Base-by-base conservation (phyloP, 2,329 filamentous ascomycete genomes). In the Bipolaris bicolor region DNA sequence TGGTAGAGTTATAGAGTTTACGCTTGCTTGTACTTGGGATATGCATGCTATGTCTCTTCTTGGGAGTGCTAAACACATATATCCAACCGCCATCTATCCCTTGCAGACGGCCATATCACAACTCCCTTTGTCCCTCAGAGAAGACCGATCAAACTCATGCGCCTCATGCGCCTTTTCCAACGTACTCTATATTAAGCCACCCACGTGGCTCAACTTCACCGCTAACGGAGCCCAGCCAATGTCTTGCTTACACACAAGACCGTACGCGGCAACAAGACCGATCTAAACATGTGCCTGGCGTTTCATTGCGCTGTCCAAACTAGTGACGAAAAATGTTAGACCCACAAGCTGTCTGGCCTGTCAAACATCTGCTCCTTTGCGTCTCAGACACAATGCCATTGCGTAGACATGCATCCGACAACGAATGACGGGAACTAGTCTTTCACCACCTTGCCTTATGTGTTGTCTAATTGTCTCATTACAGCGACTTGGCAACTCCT, bases 171-270 rank as follows among this genome's bases (percentile, higher is more conserved):
- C 26, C 45, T 48, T 33, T 36, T 26, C 33, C 16, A 7, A 37
- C 1, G 13, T 24, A 36, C 20, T 36, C 31, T 20, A 26, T 9
- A 24, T 20, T 20, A 48, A 48, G 1, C 36, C 26, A 26, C 36
- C 53, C n/a, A 52, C 48, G 40, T 56, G 34, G 48, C 53, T 47
- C 20, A 41, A 18, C 22, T 26, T 56, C 41, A 52, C 53, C 54
- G 54, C 54, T 22, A 34, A 16, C 13, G 29, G n/a, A 7, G 13
- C 20, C 37, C 10, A 16, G 13, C 37, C 26, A 26, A 22, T 43
- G 16, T 18, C 11, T n/a, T 20, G 29, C 18, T n/a, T 22, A 6
- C 29, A 22, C 36, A 33, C 26, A 20, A 13, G n/a, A 20, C 16
- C 13, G 10, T 20, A 31, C 6, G 43, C 43, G 18, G 10, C 18